Percentiles rank a stretch among this genome's conserved stretches.
Evolutionary conservation across 2,329 filamentous ascomycete species (phyloP).

Genomic region (Didymella exigua): DNA sequence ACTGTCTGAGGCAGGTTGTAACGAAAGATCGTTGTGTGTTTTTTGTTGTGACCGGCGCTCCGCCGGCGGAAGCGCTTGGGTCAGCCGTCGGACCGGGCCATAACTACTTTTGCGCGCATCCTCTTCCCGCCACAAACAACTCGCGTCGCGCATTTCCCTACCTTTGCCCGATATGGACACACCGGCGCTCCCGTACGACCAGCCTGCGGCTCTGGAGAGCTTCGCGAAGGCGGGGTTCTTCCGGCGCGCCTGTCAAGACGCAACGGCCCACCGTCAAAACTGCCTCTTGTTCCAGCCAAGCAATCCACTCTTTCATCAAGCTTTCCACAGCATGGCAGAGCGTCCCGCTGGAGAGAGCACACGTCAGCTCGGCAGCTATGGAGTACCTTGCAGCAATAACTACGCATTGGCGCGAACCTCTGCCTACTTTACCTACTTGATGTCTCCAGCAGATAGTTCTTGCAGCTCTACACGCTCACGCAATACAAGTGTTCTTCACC

Average conservation of each 20-base stretch:
- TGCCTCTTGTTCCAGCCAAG: slow-evolving; percentile 26
- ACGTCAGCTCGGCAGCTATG: slow-evolving; percentile 1
- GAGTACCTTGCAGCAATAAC: background rate
- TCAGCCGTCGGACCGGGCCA: no score
- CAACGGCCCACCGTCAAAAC: slow-evolving; percentile 18
- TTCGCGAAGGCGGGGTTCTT: no score
- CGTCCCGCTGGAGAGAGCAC: slow-evolving; percentile 3
- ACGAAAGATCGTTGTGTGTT: no score
- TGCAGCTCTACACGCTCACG: background rate
- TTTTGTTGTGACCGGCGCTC: no score
- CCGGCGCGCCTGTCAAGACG: slow-evolving; percentile 11
- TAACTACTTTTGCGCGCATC: no score
- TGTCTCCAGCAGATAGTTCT: background rate
- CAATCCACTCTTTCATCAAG: background rate
- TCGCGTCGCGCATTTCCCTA: no score
- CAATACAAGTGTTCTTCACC: background rate
- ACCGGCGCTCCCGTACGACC: no score
- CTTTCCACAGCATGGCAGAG: background rate
- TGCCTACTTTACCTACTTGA: background rate
- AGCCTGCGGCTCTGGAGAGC: no score
- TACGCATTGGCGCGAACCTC: background rate
- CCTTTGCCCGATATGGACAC: no score
- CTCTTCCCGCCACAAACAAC: no score
- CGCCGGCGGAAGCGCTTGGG: no score
- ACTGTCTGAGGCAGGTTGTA: no score